Conservation (phyloP, 2,329 filamentous ascomycete species). For the Colletotrichum limetticola region DNA sequence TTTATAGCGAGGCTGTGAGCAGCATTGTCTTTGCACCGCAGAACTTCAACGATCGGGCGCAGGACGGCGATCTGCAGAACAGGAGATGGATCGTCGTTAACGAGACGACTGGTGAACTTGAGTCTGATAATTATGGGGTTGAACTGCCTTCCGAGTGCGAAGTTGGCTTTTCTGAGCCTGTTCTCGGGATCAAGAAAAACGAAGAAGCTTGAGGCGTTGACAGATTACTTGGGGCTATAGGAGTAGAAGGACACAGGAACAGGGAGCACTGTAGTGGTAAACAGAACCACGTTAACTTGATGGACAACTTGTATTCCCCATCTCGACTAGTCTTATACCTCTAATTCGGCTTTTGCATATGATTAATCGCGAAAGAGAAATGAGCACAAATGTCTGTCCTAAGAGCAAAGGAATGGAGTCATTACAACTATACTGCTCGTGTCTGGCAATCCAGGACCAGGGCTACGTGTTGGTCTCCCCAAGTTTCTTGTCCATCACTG, state of each 20-base stretch:
- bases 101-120: constrained; percentile 38
- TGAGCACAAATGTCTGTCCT: no score
- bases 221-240: neutral
- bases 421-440: neutral
- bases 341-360: no score
- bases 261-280: neutral
- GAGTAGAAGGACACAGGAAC: neutral
- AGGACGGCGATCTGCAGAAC: constrained; percentile 50
- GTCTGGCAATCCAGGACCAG: neutral
- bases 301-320: neutral
- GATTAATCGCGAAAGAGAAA: no score
- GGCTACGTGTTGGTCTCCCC: neutral
- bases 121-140: constrained; percentile 45
- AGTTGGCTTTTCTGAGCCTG: constrained; percentile 42
- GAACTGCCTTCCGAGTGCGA: constrained; percentile 42
- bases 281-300: neutral
- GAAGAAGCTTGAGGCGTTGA: neutral
- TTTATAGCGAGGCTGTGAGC: constrained; percentile 45
- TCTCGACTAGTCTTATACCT: neutral
- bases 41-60: constrained; percentile 45
- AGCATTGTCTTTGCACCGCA: constrained; percentile 46
- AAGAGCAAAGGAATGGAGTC: no score
- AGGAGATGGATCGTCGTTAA: constrained; percentile 45
- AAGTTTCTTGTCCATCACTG: constrained; percentile 17
- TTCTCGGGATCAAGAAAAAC: constrained; percentile 31